These are phyloP conservation scores for Adansonia digitata DNA, from an alignment of 345 rosid genomes.

Conservation along the genomic window DNA sequence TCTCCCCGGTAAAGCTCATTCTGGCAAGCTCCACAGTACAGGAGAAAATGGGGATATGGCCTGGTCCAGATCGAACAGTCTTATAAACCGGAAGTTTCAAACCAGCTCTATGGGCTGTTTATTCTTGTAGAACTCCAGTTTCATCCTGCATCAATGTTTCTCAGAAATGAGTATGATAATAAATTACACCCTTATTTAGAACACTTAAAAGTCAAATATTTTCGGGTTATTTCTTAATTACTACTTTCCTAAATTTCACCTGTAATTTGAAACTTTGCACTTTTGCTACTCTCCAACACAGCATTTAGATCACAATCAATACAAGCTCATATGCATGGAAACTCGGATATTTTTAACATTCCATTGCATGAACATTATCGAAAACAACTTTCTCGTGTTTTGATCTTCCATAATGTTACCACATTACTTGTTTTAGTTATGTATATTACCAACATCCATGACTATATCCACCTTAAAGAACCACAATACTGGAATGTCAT, in stretches of 20 bases:
- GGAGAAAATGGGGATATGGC: conserved; percentile 36
- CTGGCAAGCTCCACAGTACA: conserved; percentile 42
- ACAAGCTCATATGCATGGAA: neutral
- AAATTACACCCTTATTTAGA: too few species aligned
- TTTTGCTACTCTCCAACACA: neutral
- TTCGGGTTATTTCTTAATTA: neutral
- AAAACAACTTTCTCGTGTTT: neutral
- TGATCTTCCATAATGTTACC: neutral
- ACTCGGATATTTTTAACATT: neutral
- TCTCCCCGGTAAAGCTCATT: conserved; percentile 38
- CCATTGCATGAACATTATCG: neutral
- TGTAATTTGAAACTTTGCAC: neutral
- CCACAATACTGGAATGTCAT: too few species aligned
- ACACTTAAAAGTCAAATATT: too few species aligned
- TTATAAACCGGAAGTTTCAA: conserved; percentile 40
- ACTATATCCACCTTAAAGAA: neutral
- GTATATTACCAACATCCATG: neutral
- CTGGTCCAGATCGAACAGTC: conserved; percentile 41
- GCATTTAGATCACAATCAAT: neutral
- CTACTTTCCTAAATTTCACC: neutral
- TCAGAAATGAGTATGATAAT: neutral
- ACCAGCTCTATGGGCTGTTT: conserved; percentile 46
- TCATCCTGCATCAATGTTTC: too few species aligned
- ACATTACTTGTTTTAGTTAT: neutral
- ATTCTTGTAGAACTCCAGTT: conserved; percentile 47